A percentile compares a stretch with the other conserved stretches of the same genome.
These are phyloP conservation scores for Vanrija sp. DNA, from an alignment of 1,284 basidiomycete genomes.

Conservation along the genomic window DNA sequence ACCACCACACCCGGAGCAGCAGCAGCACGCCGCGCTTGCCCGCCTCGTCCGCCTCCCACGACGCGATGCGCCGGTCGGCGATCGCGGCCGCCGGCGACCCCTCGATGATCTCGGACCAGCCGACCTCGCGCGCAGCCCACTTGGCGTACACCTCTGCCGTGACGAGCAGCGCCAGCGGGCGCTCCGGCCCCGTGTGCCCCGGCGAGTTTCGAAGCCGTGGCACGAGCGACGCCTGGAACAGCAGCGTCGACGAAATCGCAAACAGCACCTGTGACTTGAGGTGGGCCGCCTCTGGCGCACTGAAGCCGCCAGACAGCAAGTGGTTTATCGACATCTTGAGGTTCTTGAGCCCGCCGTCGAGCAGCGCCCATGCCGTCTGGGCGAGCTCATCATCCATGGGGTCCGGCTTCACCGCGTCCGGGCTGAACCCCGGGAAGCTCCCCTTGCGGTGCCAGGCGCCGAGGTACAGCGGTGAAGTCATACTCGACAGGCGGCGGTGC, in stretches of 20 bases:
- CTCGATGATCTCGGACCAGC: slow-evolving; percentile 48
- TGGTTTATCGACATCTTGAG: slow-evolving; percentile 25
- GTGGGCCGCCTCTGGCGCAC: slow-evolving; percentile 23
- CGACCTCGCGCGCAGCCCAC: slow-evolving; percentile 48
- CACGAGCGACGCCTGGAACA: slow-evolving; percentile 40
- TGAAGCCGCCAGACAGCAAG: slow-evolving; percentile 38
- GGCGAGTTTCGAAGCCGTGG: slow-evolving; percentile 9
- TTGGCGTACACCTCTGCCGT: slow-evolving; percentile 48
- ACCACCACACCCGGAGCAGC: slow-evolving; percentile 44
- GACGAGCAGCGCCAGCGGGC: slow-evolving; percentile 35
- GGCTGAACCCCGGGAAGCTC: slow-evolving; percentile 1
- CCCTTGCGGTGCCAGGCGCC: slow-evolving; percentile 42
- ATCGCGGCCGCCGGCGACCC: slow-evolving; percentile 33
- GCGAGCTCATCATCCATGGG: slow-evolving; percentile 24
- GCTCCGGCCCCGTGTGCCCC: slow-evolving; percentile 15
- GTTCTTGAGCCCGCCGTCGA: slow-evolving; percentile 39
- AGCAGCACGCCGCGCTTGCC: slow-evolving; percentile 43
- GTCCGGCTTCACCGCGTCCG: background rate
- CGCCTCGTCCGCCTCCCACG: slow-evolving; percentile 39
- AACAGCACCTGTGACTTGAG: slow-evolving; percentile 38
- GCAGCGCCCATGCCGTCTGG: slow-evolving; percentile 36
- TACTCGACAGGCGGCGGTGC: slow-evolving; percentile 31
- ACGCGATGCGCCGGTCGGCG: slow-evolving; percentile 37
- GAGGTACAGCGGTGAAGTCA: slow-evolving; percentile 25
- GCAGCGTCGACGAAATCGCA: slow-evolving; percentile 32